Conservation (phyloP, 2,329 filamentous ascomycete species). For the Pseudogymnoascus sp. region DNA sequence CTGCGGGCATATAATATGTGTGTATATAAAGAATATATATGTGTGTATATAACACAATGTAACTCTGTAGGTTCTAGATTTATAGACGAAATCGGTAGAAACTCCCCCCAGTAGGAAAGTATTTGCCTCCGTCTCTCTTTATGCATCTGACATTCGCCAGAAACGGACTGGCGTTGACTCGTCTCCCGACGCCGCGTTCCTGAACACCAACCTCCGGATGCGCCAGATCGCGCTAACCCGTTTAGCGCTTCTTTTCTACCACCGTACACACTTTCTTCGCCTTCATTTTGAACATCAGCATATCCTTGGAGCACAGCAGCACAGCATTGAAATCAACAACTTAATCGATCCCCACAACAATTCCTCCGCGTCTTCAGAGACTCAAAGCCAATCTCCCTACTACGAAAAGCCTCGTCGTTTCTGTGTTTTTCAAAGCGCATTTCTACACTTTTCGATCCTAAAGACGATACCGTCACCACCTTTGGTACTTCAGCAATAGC, state of each 20-base stretch:
- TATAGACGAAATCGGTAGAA: background rate
- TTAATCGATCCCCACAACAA: conserved; percentile 4
- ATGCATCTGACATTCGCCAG: conserved; percentile 8
- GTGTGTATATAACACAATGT: background rate
- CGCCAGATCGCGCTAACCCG: conserved; percentile 8
- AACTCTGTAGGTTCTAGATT: background rate
- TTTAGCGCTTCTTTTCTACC: conserved; percentile 7
- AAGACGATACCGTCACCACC: conserved; percentile 7
- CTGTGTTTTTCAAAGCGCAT: conserved; percentile 5
- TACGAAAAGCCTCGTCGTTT: conserved; percentile 3
- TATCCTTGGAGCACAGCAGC: conserved; percentile 6
- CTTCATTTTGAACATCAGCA: conserved; percentile 8
- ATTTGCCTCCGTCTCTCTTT: background rate
- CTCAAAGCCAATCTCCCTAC: background rate
- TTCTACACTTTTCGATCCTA: background rate
- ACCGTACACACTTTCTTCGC: conserved; percentile 9
- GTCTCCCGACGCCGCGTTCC: conserved; percentile 7
- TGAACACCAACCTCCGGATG: conserved; percentile 3
- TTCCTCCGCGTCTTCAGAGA: conserved; percentile 2
- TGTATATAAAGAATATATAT: background rate
- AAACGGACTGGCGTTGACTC: conserved; percentile 1
- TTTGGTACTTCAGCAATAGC: conserved; percentile 5
- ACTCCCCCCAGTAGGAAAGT: background rate
- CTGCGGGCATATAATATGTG: background rate
- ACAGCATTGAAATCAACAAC: conserved; percentile 8